These are phyloP conservation scores for Trichosporon sp. DNA, from an alignment of 1,284 basidiomycete species.

Conservation along the genomic window DNA sequence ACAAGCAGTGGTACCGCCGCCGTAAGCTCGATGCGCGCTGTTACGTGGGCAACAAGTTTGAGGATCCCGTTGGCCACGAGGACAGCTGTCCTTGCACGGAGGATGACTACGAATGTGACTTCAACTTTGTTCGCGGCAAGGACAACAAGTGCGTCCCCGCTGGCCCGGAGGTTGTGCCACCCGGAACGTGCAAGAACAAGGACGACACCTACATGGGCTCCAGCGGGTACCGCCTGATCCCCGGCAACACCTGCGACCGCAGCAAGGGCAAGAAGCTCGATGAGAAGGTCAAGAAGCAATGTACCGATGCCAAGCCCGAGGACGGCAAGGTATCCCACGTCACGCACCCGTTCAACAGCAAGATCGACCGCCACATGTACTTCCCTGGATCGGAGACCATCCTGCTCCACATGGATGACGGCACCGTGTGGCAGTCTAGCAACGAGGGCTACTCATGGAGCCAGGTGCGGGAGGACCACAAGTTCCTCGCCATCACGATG, in stretches of 20 bases:
- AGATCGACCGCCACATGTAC: slow-evolving; percentile 73
- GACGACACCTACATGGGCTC: slow-evolving; percentile 74
- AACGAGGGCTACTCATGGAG: slow-evolving; percentile 94
- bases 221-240: slow-evolving; percentile 85
- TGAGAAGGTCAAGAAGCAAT: slow-evolving; percentile 57
- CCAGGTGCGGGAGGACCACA: slow-evolving; percentile 57
- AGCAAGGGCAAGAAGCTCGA: slow-evolving; percentile 59
- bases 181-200: slow-evolving; percentile 63
- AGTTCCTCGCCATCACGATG: slow-evolving; percentile 77
- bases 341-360: slow-evolving; percentile 63
- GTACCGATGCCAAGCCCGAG: slow-evolving; percentile 58
- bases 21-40: slow-evolving; percentile 80
- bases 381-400: slow-evolving; percentile 60
- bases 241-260: slow-evolving; percentile 80
- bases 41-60: slow-evolving; percentile 86
- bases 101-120: slow-evolving; percentile 75
- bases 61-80: slow-evolving; percentile 73
- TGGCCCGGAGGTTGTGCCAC: slow-evolving; percentile 78
- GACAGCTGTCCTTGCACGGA: slow-evolving; percentile 79
- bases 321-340: slow-evolving; percentile 56
- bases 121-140: slow-evolving; percentile 52
- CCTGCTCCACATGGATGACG: slow-evolving; percentile 70
- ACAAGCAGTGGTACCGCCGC: slow-evolving; percentile 92
- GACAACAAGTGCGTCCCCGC: slow-evolving; percentile 67
- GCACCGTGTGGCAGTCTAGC: slow-evolving; percentile 81